Conservation (phyloP, 1,284 basidiomycete species). For the Ganoderma sinense region DNA sequence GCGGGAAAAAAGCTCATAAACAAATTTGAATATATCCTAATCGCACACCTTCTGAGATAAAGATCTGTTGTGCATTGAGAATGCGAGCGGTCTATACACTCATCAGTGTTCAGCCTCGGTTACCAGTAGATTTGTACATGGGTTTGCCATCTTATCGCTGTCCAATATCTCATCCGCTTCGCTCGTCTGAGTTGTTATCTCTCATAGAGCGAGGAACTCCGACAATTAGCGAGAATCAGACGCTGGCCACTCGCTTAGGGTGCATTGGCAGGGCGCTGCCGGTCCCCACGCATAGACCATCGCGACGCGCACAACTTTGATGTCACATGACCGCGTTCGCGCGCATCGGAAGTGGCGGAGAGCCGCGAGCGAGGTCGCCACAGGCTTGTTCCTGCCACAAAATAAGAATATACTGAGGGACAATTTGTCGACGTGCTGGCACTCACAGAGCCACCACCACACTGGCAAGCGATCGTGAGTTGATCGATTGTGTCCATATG, state of each 20-base stretch:
- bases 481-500: neutral
- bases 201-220: neutral
- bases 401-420: no score
- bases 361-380: neutral
- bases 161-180: neutral
- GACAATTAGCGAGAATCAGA: neutral
- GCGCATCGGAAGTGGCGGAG: neutral
- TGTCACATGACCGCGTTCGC: slow-evolving; percentile 3
- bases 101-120: neutral
- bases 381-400: neutral
- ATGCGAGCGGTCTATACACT: neutral
- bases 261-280: no score
- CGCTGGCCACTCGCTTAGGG: no score
- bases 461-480: neutral
- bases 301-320: neutral
- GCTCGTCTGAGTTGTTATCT: neutral
- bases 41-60: neutral
- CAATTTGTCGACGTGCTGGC: neutral
- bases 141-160: neutral
- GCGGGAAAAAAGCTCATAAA: neutral
- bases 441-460: neutral
- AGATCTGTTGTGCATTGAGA: neutral
- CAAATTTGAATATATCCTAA: neutral
- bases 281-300: no score
- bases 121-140: neutral